Evolutionary conservation across 306 rosid genomes (phyloP).

Genomic region (Quillaja saponaria): DNA sequence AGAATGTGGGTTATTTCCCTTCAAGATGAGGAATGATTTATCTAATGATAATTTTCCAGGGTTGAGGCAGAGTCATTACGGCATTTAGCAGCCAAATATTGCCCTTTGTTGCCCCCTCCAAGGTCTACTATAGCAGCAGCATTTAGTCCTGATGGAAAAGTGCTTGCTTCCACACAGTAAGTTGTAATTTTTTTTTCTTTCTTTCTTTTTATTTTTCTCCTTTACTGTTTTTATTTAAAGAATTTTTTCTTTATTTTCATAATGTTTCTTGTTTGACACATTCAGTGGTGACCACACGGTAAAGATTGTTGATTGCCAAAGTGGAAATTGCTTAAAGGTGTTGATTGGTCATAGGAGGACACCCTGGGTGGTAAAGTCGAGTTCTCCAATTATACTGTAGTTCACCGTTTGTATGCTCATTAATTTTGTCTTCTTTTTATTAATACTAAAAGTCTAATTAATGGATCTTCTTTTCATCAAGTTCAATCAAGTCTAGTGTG

Average conservation of each 20-base stretch:
- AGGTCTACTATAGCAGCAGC: slow-evolving; percentile 58
- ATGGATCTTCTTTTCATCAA: neutral
- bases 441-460: neutral
- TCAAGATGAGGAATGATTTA: slow-evolving; percentile 18
- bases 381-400: neutral
- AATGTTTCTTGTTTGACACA: slow-evolving; percentile 15
- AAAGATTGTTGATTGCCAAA: slow-evolving; percentile 47
- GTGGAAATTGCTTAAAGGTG: slow-evolving; percentile 49
- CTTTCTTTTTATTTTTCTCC: slow-evolving; percentile 3
- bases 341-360: slow-evolving; percentile 52
- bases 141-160: slow-evolving; percentile 49
- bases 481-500: no score
- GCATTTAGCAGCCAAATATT: slow-evolving; percentile 47
- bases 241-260: slow-evolving; percentile 18
- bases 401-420: neutral
- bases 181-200: slow-evolving; percentile 8
- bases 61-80: slow-evolving; percentile 56
- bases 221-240: slow-evolving; percentile 14
- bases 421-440: neutral
- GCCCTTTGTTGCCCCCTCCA: slow-evolving; percentile 49
- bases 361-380: slow-evolving; percentile 53
- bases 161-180: slow-evolving; percentile 57
- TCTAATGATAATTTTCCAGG: slow-evolving; percentile 44
- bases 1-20: neutral
- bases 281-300: slow-evolving; percentile 55